Base-by-base conservation (phyloP, 2,329 filamentous ascomycete genomes). In the Chrysosporium keratinophilum region DNA sequence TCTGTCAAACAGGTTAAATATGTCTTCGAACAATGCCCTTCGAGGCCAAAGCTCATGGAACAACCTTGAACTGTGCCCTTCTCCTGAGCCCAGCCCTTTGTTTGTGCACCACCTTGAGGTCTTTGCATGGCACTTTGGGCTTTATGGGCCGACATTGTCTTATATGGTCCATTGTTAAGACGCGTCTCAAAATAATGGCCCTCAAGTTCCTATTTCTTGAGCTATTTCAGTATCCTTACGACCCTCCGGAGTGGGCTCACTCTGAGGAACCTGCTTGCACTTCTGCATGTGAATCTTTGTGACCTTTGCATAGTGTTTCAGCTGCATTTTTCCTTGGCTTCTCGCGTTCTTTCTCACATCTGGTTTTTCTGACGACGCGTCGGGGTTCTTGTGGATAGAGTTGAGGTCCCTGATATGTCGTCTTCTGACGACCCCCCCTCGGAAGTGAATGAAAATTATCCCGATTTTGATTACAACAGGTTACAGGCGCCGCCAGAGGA, bases 171-270 rank as follows among this genome's bases (percentile, higher is more conserved):
- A 3, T 64, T 43, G 50, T 73, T 63, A 50, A 68, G 73, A 3
- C 67, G 59, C 33, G 67, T 62, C 1, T 55, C 14, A 0, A 65
- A 66, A 1, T 70, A 63, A 20, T 59, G 50, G 3, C 52, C 53
- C 35, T 62, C 59, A 1, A 65, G 58, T 52, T 71, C 67, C 1
- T 60, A 72, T 45, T 31, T 70, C 58, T 70, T 70, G 71, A 49
- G 72, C 67, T 17, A 59, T 57, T 17, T 70, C 62, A n/a, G 56
- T 52, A 45, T 60, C 55, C 15, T 58, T 49, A 3, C 61, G 57
- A 37, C 54, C 41, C 33, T 43, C 49, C 50, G 41, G 42, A 46
- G 12, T 46, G 34, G 19, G 34, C 33, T 40, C 40, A 46, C 37
- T 33, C 40, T 34, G 15, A 42, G 28, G 41, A 44, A 37, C 5